phyloP scores from a whole-genome alignment of 1,284 basidiomycete genomes.

The Calocybe gambosa region DNA sequence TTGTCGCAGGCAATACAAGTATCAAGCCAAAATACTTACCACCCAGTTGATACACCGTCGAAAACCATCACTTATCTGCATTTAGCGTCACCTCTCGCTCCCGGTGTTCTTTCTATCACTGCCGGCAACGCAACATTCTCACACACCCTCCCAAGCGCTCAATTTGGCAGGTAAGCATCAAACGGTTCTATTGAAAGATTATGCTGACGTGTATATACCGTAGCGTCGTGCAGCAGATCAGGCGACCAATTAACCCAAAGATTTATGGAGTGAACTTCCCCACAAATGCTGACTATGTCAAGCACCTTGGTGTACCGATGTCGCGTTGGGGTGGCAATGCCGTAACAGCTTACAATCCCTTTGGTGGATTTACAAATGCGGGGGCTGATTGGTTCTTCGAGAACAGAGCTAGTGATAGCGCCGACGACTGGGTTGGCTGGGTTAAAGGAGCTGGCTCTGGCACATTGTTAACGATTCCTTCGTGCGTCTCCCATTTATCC shows the following conservation, averaged over 20 bases:
- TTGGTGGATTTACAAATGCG: constrained; percentile 44
- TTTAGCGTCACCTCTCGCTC: constrained; percentile 29
- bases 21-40: constrained; percentile 28
- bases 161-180: constrained; percentile 28
- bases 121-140: constrained; percentile 32
- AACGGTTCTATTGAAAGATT: background rate
- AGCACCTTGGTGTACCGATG: constrained; percentile 39
- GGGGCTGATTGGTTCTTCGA: constrained; percentile 51
- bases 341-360: constrained; percentile 46
- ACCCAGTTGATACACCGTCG: constrained; percentile 37
- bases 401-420: constrained; percentile 35
- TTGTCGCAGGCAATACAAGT: constrained; percentile 27
- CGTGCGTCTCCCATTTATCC: constrained; percentile 28
- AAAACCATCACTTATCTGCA: constrained; percentile 42
- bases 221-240: constrained; percentile 32
- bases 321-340: constrained; percentile 50
- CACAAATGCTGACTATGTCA: constrained; percentile 35
- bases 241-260: constrained; percentile 34
- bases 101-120: constrained; percentile 35
- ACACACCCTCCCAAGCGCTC: constrained; percentile 35
- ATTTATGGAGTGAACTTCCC: constrained; percentile 51
- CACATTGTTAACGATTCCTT: constrained; percentile 39
- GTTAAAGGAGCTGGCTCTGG: constrained; percentile 37
- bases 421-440: constrained; percentile 44
- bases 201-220: constrained; percentile 2